Percentiles rank a stretch among this genome's conserved stretches.
Evolutionary conservation across 805 yeast genomes (phyloP).

Genomic region (Barnettozyma siamensis): DNA sequence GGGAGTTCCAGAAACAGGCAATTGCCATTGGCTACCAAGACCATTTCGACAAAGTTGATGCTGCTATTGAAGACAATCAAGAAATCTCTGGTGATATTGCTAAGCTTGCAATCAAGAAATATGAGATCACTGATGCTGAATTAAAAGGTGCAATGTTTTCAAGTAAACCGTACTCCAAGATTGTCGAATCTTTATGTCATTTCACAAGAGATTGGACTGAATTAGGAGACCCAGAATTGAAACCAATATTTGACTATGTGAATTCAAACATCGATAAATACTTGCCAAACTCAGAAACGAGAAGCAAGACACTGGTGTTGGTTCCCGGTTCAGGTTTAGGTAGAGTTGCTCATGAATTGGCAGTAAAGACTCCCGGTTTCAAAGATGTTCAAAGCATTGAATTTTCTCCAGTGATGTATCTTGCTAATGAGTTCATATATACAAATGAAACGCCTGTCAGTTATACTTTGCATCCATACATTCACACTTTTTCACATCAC

Average conservation of each 20-base stretch:
- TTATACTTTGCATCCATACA: conserved; percentile 39
- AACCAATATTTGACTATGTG: conserved; percentile 51
- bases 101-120: conserved; percentile 27
- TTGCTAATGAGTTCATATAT: conserved; percentile 59
- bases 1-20: conserved; percentile 53
- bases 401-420: conserved; percentile 67
- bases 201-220: conserved; percentile 72
- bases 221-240: conserved; percentile 42
- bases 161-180: conserved; percentile 33
- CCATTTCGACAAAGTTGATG: conserved; percentile 47
- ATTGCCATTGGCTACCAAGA: conserved; percentile 46
- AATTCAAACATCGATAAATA: conserved; percentile 32
- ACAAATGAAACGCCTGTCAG: conserved; percentile 10
- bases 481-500: conserved; percentile 70
- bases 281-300: conserved; percentile 22
- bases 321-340: conserved; percentile 92
- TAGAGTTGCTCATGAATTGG: conserved; percentile 61
- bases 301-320: conserved; percentile 44
- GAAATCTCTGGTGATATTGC: conserved; percentile 41
- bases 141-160: conserved; percentile 26
- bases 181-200: conserved; percentile 70
- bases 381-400: conserved; percentile 67
- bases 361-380: conserved; percentile 32
- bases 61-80: conserved; percentile 42
- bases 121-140: conserved; percentile 40